Base-by-base conservation (phyloP, 768 basidiomycete species). In the Phanerodontia chrysosporium region DNA sequence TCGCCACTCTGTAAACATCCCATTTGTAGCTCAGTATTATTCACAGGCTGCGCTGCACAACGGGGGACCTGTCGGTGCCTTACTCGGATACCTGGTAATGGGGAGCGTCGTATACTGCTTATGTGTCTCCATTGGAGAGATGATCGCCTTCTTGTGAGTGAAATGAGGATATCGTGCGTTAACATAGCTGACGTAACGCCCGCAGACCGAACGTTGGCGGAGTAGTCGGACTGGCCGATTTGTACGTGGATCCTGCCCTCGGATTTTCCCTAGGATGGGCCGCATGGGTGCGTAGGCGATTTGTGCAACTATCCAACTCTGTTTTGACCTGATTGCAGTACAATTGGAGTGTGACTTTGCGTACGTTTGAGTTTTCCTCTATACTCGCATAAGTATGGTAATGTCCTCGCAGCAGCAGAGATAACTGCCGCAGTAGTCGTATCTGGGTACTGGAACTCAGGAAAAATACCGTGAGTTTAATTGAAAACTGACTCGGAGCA, bases 31-130 rank as follows among this genome's bases (percentile, higher is more conserved):
- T n/a, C n/a, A n/a, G n/a, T n/a, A 42, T 18, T 10, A 10, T 5
- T 48, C n/a, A 1, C 45, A 69, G 67, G 59, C 61, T 5, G 70
- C 75, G 4, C 74, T 85, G 24, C 73, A 76, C 0, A 74, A 75
- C 28, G 83, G 78, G 5, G 85, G 85, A 0, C 83, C 85, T 5
- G 70, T 83, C 0, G 83, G 85, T 12, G 65, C 76, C 0, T 67
- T 83, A 54, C 67, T 84, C 9, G 83, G 78, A 1, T 82, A 81
- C 66, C 51, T 74, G 61, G 68, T 77, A 67, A 70, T 78, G 64
- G 74, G 82, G 60, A 68, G 66, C 1, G 65, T 77, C 35, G 68
- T 72, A 21, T 70, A 68, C 51, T 69, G 65, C 57, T 65, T 74
- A 25, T 68, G 73, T 49, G 66, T 72, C 48, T 74, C 74, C 4